Base-by-base conservation (phyloP, 805 yeast genomes). In the Lipomyces yamanashiensis region DNA sequence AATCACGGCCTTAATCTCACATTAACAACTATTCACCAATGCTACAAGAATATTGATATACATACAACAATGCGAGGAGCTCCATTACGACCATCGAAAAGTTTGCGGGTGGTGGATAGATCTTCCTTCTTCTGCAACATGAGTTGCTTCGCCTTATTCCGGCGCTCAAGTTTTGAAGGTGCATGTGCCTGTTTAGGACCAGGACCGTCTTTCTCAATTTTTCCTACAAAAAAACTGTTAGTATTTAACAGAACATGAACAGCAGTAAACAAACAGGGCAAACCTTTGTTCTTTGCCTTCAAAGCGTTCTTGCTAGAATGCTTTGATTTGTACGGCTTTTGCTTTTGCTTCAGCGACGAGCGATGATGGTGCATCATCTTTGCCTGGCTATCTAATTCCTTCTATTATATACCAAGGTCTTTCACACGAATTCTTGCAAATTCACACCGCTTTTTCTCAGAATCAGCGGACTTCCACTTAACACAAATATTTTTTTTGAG, bases 251-350 rank as follows among this genome's bases (percentile, higher is more conserved):
- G 13, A 17, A 13, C 28, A 23, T 37, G 2, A 17, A 33, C n/a
- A n/a, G n/a, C n/a, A 23, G 23, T 39, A 21, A 40, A 1, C 9
- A 17, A 12, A n/a, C 33, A 34, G 28, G 43, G 7, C n/a, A 28
- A 47, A 64, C 71, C 68, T 66, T 79, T 92, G 71, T 80, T 80
- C 63, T 85, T 80, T 68, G 90, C 89, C 74, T 92, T 96, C 72
- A 93, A 76, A 41, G 92, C 85, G 64, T 97, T 89, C 74, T 95
- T 95, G 13, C 96, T 85, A 21, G 97, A 84, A 80, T 95, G 99
- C 74, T 87, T 89, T 1, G 96, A 85, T 75, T 95, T 96, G 82
- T 91, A 96, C 9, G 92, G 83, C 78, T 95, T 95, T 72, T 93
- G 96, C 54, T 86, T 86, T 73, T 87, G 87, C 76, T 91, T 93